phyloP scores from a whole-genome alignment of 306 rosid species.

The Leucaena leucocephala region DNA sequence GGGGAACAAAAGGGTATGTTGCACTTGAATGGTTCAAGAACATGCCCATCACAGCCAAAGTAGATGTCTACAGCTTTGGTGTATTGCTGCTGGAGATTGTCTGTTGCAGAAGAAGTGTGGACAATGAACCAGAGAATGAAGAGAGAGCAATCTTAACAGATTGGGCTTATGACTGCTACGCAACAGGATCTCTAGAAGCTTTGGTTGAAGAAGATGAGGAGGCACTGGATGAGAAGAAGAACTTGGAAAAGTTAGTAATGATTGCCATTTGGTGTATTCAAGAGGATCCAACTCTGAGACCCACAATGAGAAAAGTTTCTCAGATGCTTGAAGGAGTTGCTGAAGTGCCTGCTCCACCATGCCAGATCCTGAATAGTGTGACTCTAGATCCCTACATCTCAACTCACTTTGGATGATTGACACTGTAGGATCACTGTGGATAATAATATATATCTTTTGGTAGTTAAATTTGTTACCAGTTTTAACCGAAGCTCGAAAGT shows the following conservation, averaged over 20 bases:
- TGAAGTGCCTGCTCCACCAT: conserved; percentile 44
- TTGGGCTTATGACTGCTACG: conserved; percentile 45
- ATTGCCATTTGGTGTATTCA: conserved; percentile 48
- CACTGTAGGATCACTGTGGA: not conserved
- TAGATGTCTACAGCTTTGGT: conserved; percentile 49
- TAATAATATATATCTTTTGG: too few species aligned
- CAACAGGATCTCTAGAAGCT: conserved; percentile 16
- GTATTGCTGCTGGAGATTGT: conserved; percentile 45
- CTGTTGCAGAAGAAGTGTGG: conserved; percentile 41
- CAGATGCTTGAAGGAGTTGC: conserved; percentile 51
- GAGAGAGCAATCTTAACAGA: conserved; percentile 44
- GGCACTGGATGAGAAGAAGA: conserved; percentile 40
- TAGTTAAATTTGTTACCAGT: not conserved
- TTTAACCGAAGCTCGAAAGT: not conserved
- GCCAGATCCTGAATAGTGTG: conserved; percentile 25
- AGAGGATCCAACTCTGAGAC: conserved; percentile 48
- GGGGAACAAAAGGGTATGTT: conserved; percentile 56
- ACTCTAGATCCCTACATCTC: not conserved
- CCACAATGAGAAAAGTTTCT: conserved; percentile 40
- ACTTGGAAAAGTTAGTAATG: conserved; percentile 36
- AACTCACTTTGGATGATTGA: not conserved
- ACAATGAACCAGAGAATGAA: conserved; percentile 34
- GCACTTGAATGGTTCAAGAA: conserved; percentile 51
- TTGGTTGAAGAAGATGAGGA: conserved; percentile 46
- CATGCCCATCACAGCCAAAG: conserved; percentile 42